These are phyloP conservation scores for Oryza australiensis DNA, from an alignment of 176 grass and related monocot genomes.

Conservation along the genomic window DNA sequence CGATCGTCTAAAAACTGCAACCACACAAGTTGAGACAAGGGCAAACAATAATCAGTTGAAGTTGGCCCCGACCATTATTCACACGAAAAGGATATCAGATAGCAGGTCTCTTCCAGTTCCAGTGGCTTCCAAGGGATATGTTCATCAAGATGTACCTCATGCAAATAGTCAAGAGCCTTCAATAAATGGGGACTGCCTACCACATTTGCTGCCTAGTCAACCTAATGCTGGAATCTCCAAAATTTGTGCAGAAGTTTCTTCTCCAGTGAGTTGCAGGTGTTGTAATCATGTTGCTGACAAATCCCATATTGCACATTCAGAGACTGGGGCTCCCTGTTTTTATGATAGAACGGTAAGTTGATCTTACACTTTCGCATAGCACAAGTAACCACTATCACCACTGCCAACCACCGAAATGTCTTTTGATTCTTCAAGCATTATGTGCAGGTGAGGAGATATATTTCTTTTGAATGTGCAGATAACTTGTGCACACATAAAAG, in stretches of 20 bases:
- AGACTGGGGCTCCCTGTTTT: constrained; percentile 28
- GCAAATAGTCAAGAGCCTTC: constrained; percentile 32
- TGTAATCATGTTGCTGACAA: constrained; percentile 21
- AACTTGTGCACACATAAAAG: constrained; percentile 55
- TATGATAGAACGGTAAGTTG: constrained; percentile 44
- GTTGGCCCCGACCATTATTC: constrained; percentile 25
- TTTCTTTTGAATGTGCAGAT: constrained; percentile 49
- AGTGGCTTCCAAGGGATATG: constrained; percentile 19
- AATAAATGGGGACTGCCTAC: constrained; percentile 34
- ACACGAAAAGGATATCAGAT: constrained; percentile 37
- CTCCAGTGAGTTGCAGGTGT: constrained; percentile 43
- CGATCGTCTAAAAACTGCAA: constrained; percentile 41
- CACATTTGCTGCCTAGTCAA: constrained; percentile 31
- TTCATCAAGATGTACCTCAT: constrained; percentile 30
- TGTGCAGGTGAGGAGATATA: constrained; percentile 45
- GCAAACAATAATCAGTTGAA: constrained; percentile 32
- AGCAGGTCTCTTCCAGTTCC: constrained; percentile 34
- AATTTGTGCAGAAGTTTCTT: constrained; percentile 33
- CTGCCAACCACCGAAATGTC: not conserved
- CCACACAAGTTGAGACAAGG: constrained; percentile 33
- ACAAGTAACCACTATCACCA: constrained; percentile 9
- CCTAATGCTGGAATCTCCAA: constrained; percentile 34
- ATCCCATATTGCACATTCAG: constrained; percentile 39
- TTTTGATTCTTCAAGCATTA: constrained; percentile 45
- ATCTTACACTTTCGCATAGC: constrained; percentile 8